Evolutionary conservation across 768 basidiomycete species (phyloP), one percentile per base, ranked within the genome.

Genomic region (Phylloporus sp.): DNA sequence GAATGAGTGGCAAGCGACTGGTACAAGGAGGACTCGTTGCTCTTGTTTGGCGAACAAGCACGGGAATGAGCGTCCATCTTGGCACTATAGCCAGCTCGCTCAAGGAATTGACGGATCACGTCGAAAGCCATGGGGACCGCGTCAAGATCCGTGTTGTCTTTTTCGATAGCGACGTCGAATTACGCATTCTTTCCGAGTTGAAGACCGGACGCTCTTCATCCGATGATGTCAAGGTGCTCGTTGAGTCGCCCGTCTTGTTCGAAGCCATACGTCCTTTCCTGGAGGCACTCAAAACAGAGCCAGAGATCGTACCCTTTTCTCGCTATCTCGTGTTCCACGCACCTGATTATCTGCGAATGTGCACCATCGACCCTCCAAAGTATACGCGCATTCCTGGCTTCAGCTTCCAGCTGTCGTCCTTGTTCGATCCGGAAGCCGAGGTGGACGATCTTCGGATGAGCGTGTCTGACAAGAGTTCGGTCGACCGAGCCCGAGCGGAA

Each of bases 221-320:
- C 2, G 42, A 61, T 18, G 52, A 28, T 24, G 40, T 35, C 61
- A 68, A 52, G 39, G 42, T 83, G 3, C 65, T 86, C 20, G 64
- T 86, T 13, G 84, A 87, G 49, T 72, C 77, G 0, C 73, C 77
- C 0, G 76, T 86, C 46, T 76, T 87, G 76, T 85, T 76, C 49
- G 84, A 84, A 49, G 70, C 81, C 0, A 75, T 83, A 27, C 70
- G 81, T 7, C 86, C 86, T 0, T 87, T 87, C 67, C 69, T 88
- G 13, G 73, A 82, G 47, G 73, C 77, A 0, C 69, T 88, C 4
- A 71, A 77, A 50, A 64, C 68, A 2, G 82, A 81, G 44, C 82
- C 86, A 0, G 74, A 77, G 38, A 60, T 65, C 3, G 48, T 87
- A 7, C 84, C 83, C 0, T 82, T 86, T 58, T 57, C 70, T 0